A percentile compares a stretch with the other conserved stretches of the same genome.
phyloP scores from a whole-genome alignment of 345 rosid species.

The Salix koriyanagi region DNA sequence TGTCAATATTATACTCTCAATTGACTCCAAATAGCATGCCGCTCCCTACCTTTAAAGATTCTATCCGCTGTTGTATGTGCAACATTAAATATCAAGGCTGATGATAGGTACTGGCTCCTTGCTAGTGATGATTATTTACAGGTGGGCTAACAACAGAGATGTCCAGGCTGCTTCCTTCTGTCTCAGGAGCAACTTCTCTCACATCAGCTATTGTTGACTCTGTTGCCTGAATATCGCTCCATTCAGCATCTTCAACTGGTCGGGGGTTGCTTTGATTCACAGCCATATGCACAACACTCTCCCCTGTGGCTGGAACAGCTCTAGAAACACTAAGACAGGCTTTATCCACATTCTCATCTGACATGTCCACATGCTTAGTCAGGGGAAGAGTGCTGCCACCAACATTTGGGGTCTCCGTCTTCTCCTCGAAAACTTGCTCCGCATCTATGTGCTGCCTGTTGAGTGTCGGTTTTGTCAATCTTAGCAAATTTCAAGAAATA shows the following conservation, averaged over 20 bases:
- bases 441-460: constrained; percentile 75
- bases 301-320: constrained; percentile 44
- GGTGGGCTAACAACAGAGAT: constrained; percentile 59
- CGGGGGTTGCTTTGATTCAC: constrained; percentile 51
- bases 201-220: constrained; percentile 76
- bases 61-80: background rate
- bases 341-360: constrained; percentile 78
- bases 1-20: background rate
- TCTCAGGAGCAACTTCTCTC: constrained; percentile 60
- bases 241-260: constrained; percentile 56
- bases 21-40: background rate
- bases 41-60: background rate
- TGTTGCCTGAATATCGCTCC: constrained; percentile 92
- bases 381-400: constrained; percentile 36
- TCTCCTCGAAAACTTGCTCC: constrained; percentile 79
- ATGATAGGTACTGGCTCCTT: constrained; percentile 40
- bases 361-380: constrained; percentile 63
- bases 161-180: constrained; percentile 69
- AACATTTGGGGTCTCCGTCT: constrained; percentile 44
- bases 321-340: constrained; percentile 76
- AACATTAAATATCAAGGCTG: constrained; percentile 44
- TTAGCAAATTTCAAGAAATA: background rate
- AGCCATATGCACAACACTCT: constrained; percentile 56
- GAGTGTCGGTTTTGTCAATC: background rate
- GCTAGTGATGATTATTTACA: constrained; percentile 40